Conservation (phyloP, 2,329 filamentous ascomycete genomes). For the Nigrospora oryzae region DNA sequence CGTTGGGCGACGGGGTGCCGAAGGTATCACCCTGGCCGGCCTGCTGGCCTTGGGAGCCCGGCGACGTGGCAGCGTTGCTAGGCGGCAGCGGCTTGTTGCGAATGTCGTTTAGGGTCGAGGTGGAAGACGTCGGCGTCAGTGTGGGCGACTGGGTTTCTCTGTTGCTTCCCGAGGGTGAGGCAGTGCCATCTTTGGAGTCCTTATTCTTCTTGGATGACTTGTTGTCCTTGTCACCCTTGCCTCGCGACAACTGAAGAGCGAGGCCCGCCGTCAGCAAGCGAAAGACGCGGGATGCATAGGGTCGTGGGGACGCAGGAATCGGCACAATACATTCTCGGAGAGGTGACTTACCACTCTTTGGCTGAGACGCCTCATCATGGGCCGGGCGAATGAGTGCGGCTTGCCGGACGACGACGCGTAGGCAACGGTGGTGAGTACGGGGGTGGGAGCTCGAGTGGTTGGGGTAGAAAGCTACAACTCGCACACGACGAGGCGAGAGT, state of each 20-base stretch:
- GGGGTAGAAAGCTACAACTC: no score
- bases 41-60: conserved; percentile 30
- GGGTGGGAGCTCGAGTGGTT: no score
- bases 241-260: conserved; percentile 73
- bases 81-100: conserved; percentile 72
- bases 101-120: conserved; percentile 75
- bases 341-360: conserved; percentile 79
- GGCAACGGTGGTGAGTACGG: background rate
- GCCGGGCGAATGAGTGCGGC: background rate
- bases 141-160: conserved; percentile 54
- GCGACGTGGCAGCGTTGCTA: conserved; percentile 32
- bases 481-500: no score
- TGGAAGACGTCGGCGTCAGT: conserved; percentile 79
- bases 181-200: conserved; percentile 65
- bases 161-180: conserved; percentile 57
- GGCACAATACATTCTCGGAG: background rate
- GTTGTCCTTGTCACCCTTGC: conserved; percentile 66
- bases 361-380: conserved; percentile 88
- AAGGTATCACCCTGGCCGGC: conserved; percentile 20
- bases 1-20: conserved; percentile 36
- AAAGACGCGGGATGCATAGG: conserved; percentile 1
- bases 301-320: no score
- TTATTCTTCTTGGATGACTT: conserved; percentile 76
- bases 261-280: background rate
- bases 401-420: background rate